Evolutionary conservation across 169 alveolate species (phyloP), one percentile per base, ranked within the genome.

Genomic region (Plasmodium relictum): DNA sequence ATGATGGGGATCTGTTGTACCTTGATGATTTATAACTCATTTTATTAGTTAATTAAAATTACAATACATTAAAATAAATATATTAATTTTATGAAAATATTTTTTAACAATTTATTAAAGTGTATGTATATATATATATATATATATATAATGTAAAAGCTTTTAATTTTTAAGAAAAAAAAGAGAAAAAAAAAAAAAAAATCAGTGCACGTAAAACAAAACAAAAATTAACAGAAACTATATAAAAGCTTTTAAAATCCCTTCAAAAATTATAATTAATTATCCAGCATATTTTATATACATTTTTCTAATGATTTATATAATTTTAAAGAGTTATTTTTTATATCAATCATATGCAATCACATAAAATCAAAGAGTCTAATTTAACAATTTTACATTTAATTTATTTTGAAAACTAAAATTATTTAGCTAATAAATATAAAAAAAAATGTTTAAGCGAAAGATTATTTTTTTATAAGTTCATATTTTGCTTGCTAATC

Each of bases 21-120:
- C 91, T 72, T 37, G 93, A 92, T 48, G 94, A 89, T 71, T 71
- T 92, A 86, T 88, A 92, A 26, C 89, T 88, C 94, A 91, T 91
- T 70, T 65, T 88, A 3, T 54, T 54, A 12, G 62, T 71, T 65
- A 68, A n/a, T 66, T 80, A 16, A 69, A 68, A 68, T 68, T 41
- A 80, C 42, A 80, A 58, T 48, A 68, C 71, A 68, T 54, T 80
- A 80, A 65, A 80, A 68, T 80, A 31, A 20, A 44, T 80, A 22
- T 42, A 76, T 63, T 76, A 50, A 54, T 39, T 66, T 24, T 68
- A 22, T 62, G 37, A 39, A 44, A 54, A 71, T 48, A 68, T n/a
- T 31, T 68, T 54, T 69, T 80, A 80, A 80, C 63, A 80, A 80
- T 26, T 59, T 63, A 26, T 59, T 24, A 65, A 80, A 65, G 16